Evolutionary conservation across 208 protist genomes (phyloP).

Genomic region (Lotmaria passim): DNA sequence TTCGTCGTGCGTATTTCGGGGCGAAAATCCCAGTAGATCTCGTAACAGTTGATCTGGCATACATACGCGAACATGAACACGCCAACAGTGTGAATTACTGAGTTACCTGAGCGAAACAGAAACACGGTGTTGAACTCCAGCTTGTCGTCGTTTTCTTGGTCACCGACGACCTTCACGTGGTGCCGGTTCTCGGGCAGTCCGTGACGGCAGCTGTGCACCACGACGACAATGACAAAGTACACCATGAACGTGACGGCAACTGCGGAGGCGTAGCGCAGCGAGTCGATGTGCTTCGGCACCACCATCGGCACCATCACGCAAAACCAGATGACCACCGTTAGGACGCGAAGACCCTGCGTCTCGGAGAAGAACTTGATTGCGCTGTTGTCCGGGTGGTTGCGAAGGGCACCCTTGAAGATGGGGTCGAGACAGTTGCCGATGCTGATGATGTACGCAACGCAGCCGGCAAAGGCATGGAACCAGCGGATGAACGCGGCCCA

Average conservation of each 20-base stretch:
- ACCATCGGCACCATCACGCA: constrained; percentile 61
- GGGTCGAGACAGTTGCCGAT: constrained; percentile 35
- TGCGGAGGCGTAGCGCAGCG: constrained; percentile 60
- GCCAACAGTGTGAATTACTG: constrained; percentile 39
- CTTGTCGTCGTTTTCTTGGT: constrained; percentile 13
- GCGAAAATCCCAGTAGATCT: constrained; percentile 60
- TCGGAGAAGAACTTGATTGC: constrained; percentile 34
- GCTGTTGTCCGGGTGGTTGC: constrained; percentile 27
- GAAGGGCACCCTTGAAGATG: constrained; percentile 29
- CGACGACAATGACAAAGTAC: constrained; percentile 51
- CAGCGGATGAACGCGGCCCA: constrained; percentile 44
- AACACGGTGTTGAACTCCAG: constrained; percentile 36
- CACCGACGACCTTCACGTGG: constrained; percentile 27
- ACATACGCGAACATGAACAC: constrained; percentile 73
- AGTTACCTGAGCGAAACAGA: constrained; percentile 54
- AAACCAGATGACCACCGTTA: constrained; percentile 49
- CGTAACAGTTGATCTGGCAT: constrained; percentile 61
- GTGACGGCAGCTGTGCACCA: constrained; percentile 45
- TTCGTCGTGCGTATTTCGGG: constrained; percentile 31
- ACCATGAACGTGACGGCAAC: constrained; percentile 59
- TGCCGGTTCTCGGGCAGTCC: constrained; percentile 27
- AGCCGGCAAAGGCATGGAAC: constrained; percentile 38
- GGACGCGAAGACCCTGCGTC: constrained; percentile 29
- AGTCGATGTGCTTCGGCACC: constrained; percentile 69
- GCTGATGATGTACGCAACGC: constrained; percentile 48